These are phyloP conservation scores for Ramalina intermedia DNA, from an alignment of 495 filamentous ascomycete species.

Conservation along the genomic window DNA sequence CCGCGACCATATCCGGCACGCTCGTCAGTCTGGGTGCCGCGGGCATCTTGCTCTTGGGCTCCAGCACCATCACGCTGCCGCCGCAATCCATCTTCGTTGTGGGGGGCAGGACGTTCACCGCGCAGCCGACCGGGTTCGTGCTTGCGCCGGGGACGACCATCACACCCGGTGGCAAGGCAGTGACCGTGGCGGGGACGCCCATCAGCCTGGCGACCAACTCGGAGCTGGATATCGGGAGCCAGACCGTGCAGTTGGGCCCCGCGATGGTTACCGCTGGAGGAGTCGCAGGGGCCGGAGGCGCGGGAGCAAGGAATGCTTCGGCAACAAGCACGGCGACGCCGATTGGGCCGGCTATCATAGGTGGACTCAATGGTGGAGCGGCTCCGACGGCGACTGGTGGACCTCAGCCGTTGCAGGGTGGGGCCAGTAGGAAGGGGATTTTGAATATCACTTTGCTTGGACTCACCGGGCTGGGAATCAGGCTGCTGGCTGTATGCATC, in stretches of 20 bases:
- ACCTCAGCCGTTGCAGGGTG: neutral
- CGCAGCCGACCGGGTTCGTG: constrained; percentile 1
- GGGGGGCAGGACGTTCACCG: neutral
- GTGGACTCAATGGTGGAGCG: no score
- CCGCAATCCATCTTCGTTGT: neutral
- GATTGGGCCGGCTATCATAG: no score
- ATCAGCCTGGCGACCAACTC: neutral
- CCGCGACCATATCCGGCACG: neutral
- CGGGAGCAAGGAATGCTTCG: no score
- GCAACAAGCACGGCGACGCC: no score
- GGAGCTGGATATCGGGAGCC: neutral
- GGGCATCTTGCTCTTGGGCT: neutral
- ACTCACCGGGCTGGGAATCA: neutral
- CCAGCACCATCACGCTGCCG: neutral
- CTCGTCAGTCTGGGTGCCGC: neutral
- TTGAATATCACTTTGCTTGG: neutral
- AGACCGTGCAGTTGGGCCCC: neutral
- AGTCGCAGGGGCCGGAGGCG: no score
- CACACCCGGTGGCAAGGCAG: constrained; percentile 7
- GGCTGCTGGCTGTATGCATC: neutral
- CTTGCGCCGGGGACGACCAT: constrained; percentile 6
- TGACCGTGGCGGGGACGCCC: constrained; percentile 10
- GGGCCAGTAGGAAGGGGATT: neutral
- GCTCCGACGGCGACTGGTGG: neutral
- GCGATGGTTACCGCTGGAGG: neutral